Evolutionary conservation across 2,329 filamentous ascomycete genomes (phyloP), one percentile per base, ranked within the genome.

Genomic region (Hypoxylon sp.): DNA sequence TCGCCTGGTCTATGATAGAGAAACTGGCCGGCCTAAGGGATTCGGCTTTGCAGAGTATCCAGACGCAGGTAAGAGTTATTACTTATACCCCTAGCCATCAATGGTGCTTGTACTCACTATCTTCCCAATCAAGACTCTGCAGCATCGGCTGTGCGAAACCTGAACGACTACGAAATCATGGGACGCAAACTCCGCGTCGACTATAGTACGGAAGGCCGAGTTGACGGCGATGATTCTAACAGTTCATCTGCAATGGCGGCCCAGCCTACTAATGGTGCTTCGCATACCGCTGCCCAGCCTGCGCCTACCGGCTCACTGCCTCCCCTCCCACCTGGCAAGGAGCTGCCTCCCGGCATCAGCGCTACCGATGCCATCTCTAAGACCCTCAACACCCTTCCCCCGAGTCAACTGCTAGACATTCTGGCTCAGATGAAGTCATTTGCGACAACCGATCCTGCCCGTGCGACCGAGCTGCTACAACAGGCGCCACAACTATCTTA

Each of bases 11-110:
- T 97, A 97, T 81, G 97, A 98, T 82, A 92, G 94, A 58, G 95
- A 98, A 76, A 98, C 94, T 2, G 94, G 95, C 45, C 90, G 93
- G 62, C 94, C 96, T 0, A 98, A 98, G 80, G 96, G 96, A 17
- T 99, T 97, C 79, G 96, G 96, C 36, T 99, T 98, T 75, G 93
- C 94, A 76, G 95, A 98, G 79, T 99, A 97, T 77, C 92, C 93
- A 60, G 96, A 98, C 77, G 90, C 93, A 65, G 95, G 97, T 87
- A 86, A 36, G 72, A 9, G 34, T 11, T 6, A 32, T 17, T 19
- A 57, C 11, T 32, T 11, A 0, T 21, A 34, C 30, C 9, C 19
- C 13, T 14, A 14, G 9, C 38, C 14, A 49, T 28, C 23, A 32
- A 23, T 17, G 2, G 9, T 34, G 3, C n/a, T n/a, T 25, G n/a